phyloP scores from a whole-genome alignment of 164 flowering plant species.

The Sextonia rubra region DNA sequence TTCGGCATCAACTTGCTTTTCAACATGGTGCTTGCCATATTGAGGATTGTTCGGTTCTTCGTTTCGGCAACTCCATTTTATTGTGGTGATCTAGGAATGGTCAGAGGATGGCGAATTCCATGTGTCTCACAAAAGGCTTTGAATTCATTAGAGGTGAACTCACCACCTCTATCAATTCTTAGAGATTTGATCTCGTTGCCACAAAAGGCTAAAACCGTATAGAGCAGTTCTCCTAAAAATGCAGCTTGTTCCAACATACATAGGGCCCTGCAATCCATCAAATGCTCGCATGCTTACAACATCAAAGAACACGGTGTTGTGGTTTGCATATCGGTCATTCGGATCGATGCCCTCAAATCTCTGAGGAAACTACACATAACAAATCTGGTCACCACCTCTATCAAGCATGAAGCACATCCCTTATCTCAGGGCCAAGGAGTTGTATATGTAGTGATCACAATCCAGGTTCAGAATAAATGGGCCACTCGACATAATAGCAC shows the following conservation, averaged over 20 bases:
- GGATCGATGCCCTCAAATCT: slow-evolving; percentile 95
- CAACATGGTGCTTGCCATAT: too few species aligned
- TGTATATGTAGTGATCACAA: slow-evolving; percentile 90
- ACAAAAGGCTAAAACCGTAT: slow-evolving; percentile 85
- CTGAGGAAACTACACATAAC: slow-evolving; percentile 94
- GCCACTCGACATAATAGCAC: slow-evolving; percentile 91
- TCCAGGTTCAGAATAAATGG: slow-evolving; percentile 91
- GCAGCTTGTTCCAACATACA: slow-evolving; percentile 98
- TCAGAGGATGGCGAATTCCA: too few species aligned
- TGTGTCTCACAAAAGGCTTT: too few species aligned
- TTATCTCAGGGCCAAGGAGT: slow-evolving; percentile 74
- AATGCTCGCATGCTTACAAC: slow-evolving; percentile 84
- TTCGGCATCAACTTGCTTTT: too few species aligned
- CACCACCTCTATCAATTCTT: too few species aligned
- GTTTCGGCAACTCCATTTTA: too few species aligned
- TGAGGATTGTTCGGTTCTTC: too few species aligned
- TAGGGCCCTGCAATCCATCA: slow-evolving; percentile 93
- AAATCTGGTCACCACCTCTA: slow-evolving; percentile 80
- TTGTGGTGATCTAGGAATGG: too few species aligned
- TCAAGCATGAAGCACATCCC: slow-evolving; percentile 99
- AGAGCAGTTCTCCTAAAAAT: slow-evolving; percentile 79
- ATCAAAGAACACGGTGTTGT: slow-evolving; percentile 89
- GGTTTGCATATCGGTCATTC: slow-evolving; percentile 86
- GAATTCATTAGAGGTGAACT: too few species aligned
- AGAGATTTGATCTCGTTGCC: too few species aligned